Percentiles rank a stretch among this genome's conserved stretches.
phyloP scores from a whole-genome alignment of 2,329 filamentous ascomycete genomes.

The Colletotrichum sp. region DNA sequence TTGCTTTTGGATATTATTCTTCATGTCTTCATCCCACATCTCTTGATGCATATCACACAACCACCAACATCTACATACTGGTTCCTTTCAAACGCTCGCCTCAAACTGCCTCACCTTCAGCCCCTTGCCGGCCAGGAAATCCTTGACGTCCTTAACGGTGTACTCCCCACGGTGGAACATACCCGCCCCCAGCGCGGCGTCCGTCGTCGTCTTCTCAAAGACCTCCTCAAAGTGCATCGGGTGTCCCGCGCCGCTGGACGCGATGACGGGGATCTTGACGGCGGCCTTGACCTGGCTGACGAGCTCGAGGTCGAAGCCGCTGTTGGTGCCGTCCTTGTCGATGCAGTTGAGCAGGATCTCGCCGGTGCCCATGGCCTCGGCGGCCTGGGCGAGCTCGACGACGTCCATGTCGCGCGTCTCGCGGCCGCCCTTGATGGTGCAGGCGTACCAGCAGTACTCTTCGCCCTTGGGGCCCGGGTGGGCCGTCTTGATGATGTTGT shows the following conservation, averaged over 20 bases:
- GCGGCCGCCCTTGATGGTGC: constrained; percentile 93
- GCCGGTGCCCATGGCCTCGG: constrained; percentile 94
- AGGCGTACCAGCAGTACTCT: constrained; percentile 92
- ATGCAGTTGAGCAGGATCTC: constrained; percentile 98
- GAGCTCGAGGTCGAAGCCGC: constrained; percentile 92
- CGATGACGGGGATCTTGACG: constrained; percentile 91
- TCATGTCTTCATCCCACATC: background rate
- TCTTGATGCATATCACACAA: background rate
- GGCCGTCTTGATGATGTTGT: constrained; percentile 73
- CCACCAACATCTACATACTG: background rate
- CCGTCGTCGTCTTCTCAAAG: constrained; percentile 82
- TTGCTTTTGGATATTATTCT: background rate
- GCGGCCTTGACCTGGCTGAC: constrained; percentile 87
- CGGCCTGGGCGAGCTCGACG: constrained; percentile 82
- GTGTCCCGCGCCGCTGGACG: constrained; percentile 88
- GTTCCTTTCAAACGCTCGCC: constrained; percentile 39
- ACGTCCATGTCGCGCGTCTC: constrained; percentile 96
- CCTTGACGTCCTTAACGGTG: constrained; percentile 93
- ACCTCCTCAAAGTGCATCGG: constrained; percentile 91
- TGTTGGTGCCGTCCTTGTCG: constrained; percentile 93
- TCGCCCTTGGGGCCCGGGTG: constrained; percentile 78
- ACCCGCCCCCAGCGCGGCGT: constrained; percentile 92
- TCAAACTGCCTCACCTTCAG: constrained; percentile 84
- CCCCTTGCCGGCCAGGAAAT: constrained; percentile 73
- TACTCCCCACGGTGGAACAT: constrained; percentile 98